These are phyloP conservation scores for Populus nigra DNA, from an alignment of 345 rosid genomes.

Conservation along the genomic window DNA sequence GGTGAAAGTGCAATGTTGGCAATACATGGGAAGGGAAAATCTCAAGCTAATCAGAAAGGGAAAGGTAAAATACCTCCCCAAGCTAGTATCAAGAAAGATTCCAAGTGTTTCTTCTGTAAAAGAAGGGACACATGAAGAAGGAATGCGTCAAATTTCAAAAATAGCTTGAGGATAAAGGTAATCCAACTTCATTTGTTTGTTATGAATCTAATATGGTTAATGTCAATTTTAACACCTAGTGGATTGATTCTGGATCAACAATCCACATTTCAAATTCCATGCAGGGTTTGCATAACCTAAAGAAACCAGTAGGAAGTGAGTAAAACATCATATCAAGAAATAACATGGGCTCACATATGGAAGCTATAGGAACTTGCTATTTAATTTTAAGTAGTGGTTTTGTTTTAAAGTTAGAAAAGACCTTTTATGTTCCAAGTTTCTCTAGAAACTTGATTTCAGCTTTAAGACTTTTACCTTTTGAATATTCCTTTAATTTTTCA, in stretches of 20 bases:
- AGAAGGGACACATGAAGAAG: no score
- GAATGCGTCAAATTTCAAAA: no score
- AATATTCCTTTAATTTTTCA: background rate
- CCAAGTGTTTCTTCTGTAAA: no score
- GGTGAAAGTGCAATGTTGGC: no score
- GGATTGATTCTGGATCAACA: background rate
- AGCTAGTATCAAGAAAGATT: no score
- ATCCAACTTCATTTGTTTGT: no score
- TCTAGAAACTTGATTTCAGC: background rate
- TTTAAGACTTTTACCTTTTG: background rate
- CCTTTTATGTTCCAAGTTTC: conserved; percentile 9
- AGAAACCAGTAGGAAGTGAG: background rate
- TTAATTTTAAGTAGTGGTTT: background rate
- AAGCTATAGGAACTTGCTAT: background rate
- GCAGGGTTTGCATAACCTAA: background rate
- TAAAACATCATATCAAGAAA: background rate
- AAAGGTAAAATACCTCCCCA: no score
- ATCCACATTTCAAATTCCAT: background rate
- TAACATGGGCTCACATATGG: background rate
- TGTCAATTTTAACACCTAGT: background rate
- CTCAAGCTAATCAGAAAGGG: no score
- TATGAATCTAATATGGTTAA: background rate
- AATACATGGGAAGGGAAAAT: no score
- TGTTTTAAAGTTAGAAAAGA: background rate
- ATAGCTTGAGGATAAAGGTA: no score